Conservation (phyloP, 768 basidiomycete species). For the Ephemerocybe angulata region DNA sequence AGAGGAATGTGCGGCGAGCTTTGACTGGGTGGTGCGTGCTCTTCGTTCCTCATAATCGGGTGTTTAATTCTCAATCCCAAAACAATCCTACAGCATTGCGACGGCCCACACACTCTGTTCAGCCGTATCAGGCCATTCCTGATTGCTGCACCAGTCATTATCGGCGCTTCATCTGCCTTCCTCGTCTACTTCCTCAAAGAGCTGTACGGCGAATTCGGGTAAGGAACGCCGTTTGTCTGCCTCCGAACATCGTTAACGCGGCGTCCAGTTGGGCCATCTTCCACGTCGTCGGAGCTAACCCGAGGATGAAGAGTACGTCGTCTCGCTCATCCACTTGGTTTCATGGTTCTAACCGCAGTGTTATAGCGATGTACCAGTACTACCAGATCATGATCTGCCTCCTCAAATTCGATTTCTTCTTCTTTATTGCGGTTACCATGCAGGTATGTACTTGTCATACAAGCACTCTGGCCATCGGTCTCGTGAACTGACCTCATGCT, state of each 20-base stretch:
- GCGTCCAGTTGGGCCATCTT: constrained; percentile 79
- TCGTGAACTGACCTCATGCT: neutral
- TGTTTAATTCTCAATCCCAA: neutral
- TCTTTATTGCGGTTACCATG: constrained; percentile 83
- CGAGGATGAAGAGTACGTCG: constrained; percentile 71
- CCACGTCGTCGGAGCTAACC: constrained; percentile 84
- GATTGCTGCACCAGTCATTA: constrained; percentile 68
- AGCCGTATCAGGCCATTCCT: constrained; percentile 58
- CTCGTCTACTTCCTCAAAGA: constrained; percentile 67
- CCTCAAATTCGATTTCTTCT: constrained; percentile 89
- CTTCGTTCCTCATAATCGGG: neutral
- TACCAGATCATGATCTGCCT: constrained; percentile 87
- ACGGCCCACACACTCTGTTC: constrained; percentile 56
- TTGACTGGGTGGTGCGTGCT: constrained; percentile 38
- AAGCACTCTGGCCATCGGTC: neutral
- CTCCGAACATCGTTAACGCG: constrained; percentile 5
- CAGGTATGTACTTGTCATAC: constrained; percentile 44
- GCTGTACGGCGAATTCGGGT: constrained; percentile 84
- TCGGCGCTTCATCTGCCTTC: constrained; percentile 61
- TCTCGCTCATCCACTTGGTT: neutral
- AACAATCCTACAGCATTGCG: constrained; percentile 37
- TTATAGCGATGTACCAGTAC: constrained; percentile 78
- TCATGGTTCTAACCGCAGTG: constrained; percentile 4
- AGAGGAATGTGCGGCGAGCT: constrained; percentile 30
- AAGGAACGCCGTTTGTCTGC: constrained; percentile 22